Evolutionary conservation across 208 protist species (phyloP).

Genomic region (Spongospora subterranea): DNA sequence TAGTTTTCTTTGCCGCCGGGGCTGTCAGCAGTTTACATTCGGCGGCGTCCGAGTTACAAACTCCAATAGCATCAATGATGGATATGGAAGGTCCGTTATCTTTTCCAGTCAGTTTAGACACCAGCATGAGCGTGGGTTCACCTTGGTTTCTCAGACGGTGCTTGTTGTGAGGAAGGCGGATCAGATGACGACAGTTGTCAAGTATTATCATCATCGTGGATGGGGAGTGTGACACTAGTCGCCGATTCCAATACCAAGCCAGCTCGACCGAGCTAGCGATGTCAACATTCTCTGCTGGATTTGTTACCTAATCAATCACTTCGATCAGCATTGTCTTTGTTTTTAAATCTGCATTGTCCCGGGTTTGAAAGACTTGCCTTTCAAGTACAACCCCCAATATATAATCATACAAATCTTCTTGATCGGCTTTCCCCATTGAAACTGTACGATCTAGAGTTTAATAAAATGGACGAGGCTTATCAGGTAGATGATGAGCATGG

Average conservation of each 20-base stretch:
- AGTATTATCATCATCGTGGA: slow-evolving; percentile 12
- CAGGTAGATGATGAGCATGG: no score
- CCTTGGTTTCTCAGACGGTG: slow-evolving; percentile 4
- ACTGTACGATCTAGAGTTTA: no score
- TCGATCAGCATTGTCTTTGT: neutral
- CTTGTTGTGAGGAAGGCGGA: neutral
- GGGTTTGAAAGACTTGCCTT: no score
- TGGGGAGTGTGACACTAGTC: slow-evolving; percentile 4
- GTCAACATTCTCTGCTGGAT: no score
- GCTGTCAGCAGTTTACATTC: slow-evolving; percentile 52
- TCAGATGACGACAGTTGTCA: slow-evolving; percentile 26
- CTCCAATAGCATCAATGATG: slow-evolving; percentile 6
- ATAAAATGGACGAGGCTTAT: no score
- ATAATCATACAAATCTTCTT: no score
- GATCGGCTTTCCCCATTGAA: no score
- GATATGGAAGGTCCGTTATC: slow-evolving; percentile 30
- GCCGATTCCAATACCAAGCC: neutral
- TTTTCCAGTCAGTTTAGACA: neutral
- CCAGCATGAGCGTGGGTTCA: no score
- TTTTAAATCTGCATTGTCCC: neutral
- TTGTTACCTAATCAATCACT: neutral
- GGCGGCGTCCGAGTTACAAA: neutral
- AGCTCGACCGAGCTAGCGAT: neutral
- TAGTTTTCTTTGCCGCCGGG: slow-evolving; percentile 6
- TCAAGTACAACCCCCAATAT: no score